Conservation (phyloP, 805 yeast genomes). For the Zygoascus bituminiphila region DNA sequence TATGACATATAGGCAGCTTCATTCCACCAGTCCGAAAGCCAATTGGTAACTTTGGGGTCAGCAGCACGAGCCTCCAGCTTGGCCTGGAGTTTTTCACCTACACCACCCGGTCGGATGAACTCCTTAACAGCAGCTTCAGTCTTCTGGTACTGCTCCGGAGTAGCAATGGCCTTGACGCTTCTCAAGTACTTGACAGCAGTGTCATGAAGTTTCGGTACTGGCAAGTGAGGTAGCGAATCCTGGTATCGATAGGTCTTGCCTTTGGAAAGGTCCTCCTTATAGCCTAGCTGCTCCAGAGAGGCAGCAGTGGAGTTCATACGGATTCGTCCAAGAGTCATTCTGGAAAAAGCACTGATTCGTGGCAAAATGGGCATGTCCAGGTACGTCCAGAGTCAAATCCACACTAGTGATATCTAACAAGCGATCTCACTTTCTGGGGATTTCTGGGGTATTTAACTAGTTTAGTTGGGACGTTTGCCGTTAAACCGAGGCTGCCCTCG, state of each 20-base stretch:
- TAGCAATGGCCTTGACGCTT: conserved; percentile 59
- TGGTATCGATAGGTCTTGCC: conserved; percentile 72
- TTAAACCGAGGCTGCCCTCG: not conserved
- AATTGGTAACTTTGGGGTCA: conserved; percentile 55
- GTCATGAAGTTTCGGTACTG: conserved; percentile 73
- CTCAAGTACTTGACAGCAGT: conserved; percentile 63
- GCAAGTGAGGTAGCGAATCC: conserved; percentile 66
- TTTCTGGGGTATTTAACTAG: not conserved
- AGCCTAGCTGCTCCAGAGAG: conserved; percentile 12
- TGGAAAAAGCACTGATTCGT: not conserved
- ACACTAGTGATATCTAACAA: too few relatives aligned
- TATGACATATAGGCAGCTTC: conserved; percentile 84
- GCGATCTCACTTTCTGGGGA: not conserved
- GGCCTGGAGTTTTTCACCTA: conserved; percentile 59
- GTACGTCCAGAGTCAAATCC: too few relatives aligned
- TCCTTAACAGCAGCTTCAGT: conserved; percentile 54
- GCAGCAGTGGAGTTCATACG: conserved; percentile 28
- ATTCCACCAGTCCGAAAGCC: conserved; percentile 93
- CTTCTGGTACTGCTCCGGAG: conserved; percentile 43
- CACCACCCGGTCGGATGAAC: conserved; percentile 53
- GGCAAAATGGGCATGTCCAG: not conserved
- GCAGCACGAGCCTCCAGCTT: conserved; percentile 52
- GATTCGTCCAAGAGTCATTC: conserved; percentile 1
- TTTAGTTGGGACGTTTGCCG: not conserved
- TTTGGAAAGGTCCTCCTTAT: conserved; percentile 33